Base-by-base conservation (phyloP, 257 asterid genomes). In the Nicotiana knightiana region DNA sequence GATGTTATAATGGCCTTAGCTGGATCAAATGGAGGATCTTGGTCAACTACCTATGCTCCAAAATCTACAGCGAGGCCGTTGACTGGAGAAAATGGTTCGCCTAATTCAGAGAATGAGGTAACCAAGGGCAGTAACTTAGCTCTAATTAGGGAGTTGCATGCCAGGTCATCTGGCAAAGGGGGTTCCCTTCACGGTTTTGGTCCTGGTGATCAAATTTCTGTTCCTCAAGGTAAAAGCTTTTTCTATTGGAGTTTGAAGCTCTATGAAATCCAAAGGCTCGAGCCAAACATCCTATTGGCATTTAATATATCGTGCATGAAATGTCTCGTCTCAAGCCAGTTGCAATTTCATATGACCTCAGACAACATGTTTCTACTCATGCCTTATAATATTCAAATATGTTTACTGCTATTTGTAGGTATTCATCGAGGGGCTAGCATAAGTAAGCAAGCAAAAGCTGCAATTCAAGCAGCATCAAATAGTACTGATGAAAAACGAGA, bases 1-100 rank as follows among this genome's bases (percentile, higher is more conserved):
- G 97, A 94, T 81, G 91, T 92, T 53, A 94, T 94, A 89, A 93
- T 94, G 97, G 90, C 96, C 10, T 86, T 94, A 71, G 97, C 98
- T 30, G 97, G 97, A 81, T 93, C 96, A 3, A 93, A 89, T 11
- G 97, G 98, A 86, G 98, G 97, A 82, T 93, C 96, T 35, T 93
- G 98, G 98, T 93, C 97, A 15, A 93, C 98, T 33, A 86, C 90
- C 30, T 92, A 90, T 54, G 83, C 78, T 33, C 86, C 93, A 30
- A 92, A 90, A 81, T 76, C 88, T 8, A 43, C 85, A 15, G 82
- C 51, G 51, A 88, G 84, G 84, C 89, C 90, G 33, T 83, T 89
- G 71, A 67, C 86, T 6, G 91, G 88, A 51, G 97, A 93, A 84
- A 87, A 84, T 80, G 77, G 83, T 64, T 46, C 65, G 5, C 82